These are phyloP conservation scores for Venturia asperata DNA, from an alignment of 2,329 filamentous ascomycete genomes.

Conservation along the genomic window DNA sequence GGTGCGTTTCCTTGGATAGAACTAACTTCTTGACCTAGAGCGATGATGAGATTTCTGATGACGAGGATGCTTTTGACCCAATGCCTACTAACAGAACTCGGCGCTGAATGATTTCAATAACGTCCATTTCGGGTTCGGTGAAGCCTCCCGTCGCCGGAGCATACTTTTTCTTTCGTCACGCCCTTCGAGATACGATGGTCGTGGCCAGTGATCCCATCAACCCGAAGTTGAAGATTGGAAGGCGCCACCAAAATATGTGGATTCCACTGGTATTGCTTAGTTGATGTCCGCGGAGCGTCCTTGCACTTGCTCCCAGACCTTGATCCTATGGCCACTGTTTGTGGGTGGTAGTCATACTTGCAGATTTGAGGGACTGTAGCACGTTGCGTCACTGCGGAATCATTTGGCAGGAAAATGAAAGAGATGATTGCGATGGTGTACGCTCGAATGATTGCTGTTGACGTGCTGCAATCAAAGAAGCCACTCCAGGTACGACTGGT, in stretches of 20 bases:
- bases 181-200: no score
- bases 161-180: no score
- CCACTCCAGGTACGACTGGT: no score
- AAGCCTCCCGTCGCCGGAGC: no score
- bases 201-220: no score
- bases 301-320: background rate
- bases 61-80: conserved; percentile 36
- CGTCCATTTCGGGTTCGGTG: no score
- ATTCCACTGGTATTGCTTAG: no score
- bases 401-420: background rate
- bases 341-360: background rate
- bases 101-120: background rate
- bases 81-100: conserved; percentile 22
- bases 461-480: background rate
- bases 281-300: no score
- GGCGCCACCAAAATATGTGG: no score
- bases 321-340: background rate
- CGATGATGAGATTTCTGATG: conserved; percentile 37
- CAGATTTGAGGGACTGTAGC: background rate
- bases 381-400: background rate
- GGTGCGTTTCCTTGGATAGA: conserved; percentile 17
- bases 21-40: conserved; percentile 25
- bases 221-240: no score
- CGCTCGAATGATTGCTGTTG: background rate
- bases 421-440: conserved; percentile 3